These are phyloP conservation scores for Solanum okadae DNA, from an alignment of 257 asterid species.

Conservation along the genomic window DNA sequence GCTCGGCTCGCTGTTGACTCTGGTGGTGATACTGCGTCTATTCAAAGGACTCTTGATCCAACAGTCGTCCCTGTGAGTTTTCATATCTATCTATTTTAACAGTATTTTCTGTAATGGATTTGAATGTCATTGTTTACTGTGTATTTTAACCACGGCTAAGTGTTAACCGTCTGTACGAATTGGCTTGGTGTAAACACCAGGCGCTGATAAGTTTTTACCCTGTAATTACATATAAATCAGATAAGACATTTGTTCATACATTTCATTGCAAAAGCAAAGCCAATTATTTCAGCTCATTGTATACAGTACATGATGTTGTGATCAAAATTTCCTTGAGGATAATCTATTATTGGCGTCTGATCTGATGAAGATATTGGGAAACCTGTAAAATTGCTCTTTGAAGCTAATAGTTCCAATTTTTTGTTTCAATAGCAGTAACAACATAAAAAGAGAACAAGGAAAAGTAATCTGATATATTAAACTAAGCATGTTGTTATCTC, in stretches of 20 bases:
- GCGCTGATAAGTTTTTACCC: too few species aligned
- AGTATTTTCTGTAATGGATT: not conserved
- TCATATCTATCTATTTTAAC: not conserved
- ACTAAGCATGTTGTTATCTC: not conserved
- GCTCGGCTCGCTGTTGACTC: slow-evolving; percentile 81
- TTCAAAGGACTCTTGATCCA: slow-evolving; percentile 72
- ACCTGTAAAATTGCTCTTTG: not conserved
- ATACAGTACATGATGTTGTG: not conserved
- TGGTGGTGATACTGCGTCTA: slow-evolving; percentile 68
- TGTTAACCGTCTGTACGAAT: not conserved
- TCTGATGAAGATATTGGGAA: too few species aligned
- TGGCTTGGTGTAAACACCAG: too few species aligned
- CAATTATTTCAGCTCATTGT: not conserved
- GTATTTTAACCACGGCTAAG: too few species aligned
- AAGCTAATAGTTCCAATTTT: not conserved
- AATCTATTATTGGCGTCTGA: too few species aligned
- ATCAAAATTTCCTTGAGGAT: not conserved
- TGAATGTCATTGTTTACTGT: too few species aligned
- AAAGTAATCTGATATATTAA: not conserved
- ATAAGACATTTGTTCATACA: too few species aligned
- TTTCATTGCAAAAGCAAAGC: not conserved
- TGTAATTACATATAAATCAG: too few species aligned
- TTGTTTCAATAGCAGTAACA: not conserved
- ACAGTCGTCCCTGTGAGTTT: slow-evolving; percentile 39
- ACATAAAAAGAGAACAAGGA: not conserved